Conservation (phyloP, 2,329 filamentous ascomycete genomes). For the Cadophora gregata region DNA sequence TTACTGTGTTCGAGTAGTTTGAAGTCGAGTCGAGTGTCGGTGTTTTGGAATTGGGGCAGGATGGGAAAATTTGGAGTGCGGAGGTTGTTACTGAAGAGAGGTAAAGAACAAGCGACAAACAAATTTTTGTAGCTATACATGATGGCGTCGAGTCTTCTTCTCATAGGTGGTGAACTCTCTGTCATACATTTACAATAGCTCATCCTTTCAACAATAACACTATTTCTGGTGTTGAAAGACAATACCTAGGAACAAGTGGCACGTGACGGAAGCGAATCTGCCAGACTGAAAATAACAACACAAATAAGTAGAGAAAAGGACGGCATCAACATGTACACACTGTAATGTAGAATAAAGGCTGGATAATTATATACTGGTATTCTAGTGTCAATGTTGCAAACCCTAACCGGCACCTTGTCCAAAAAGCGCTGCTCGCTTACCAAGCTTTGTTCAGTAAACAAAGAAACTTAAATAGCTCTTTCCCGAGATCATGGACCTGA, state of each 20-base stretch:
- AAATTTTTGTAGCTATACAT: background rate
- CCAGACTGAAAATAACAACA: background rate
- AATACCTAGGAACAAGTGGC: background rate
- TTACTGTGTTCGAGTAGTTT: too few species aligned
- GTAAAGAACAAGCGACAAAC: background rate
- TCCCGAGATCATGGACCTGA: background rate
- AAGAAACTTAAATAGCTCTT: too few species aligned
- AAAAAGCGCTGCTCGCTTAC: background rate
- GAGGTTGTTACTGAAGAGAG: background rate
- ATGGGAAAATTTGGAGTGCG: too few species aligned
- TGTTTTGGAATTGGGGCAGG: background rate
- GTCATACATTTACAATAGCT: background rate
- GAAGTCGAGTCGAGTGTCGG: too few species aligned
- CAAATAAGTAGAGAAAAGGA: too few species aligned
- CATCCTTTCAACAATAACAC: background rate
- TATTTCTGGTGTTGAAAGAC: background rate
- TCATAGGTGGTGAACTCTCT: background rate
- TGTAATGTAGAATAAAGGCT: too few species aligned
- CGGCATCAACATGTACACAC: background rate
- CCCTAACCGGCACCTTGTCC: too few species aligned
- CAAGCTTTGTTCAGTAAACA: background rate
- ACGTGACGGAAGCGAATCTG: background rate
- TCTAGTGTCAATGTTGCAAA: too few species aligned
- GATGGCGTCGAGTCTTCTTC: background rate
- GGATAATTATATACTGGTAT: too few species aligned